These are phyloP conservation scores for Lactarius vividus DNA, from an alignment of 768 basidiomycete species.

Conservation along the genomic window DNA sequence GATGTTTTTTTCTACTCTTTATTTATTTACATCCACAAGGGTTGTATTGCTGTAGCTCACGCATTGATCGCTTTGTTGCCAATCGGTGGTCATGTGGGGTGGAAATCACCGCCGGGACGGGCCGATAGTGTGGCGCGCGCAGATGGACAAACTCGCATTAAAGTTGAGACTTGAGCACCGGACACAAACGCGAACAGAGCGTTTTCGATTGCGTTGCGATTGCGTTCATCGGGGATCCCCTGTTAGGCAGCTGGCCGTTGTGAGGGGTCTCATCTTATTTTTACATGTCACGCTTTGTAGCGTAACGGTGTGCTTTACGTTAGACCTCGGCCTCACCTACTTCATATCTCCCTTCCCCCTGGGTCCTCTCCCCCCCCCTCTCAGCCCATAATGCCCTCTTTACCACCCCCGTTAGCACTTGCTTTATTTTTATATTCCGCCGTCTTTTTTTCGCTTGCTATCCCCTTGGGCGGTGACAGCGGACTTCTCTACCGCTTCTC, in stretches of 20 bases:
- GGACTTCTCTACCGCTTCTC: conserved; percentile 22
- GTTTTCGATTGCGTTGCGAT: neutral
- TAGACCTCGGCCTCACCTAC: neutral
- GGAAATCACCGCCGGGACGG: neutral
- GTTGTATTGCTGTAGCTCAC: conserved; percentile 22
- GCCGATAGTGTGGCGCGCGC: neutral
- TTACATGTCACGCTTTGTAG: neutral
- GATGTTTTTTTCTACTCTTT: neutral
- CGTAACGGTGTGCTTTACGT: neutral
- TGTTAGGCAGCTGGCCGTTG: neutral
- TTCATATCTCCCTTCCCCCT: neutral
- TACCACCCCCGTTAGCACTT: neutral
- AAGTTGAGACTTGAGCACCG: neutral
- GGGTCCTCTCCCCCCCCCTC: neutral
- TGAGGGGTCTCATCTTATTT: neutral
- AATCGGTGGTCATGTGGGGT: neutral
- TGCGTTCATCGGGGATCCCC: neutral
- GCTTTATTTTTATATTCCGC: neutral
- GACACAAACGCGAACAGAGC: neutral
- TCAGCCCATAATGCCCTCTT: conserved; percentile 7
- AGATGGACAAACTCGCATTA: neutral
- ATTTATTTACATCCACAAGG: conserved; percentile 4
- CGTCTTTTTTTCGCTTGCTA: neutral
- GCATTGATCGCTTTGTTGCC: conserved; percentile 18
- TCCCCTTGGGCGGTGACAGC: neutral